Evolutionary conservation across 2,329 filamentous ascomycete genomes (phyloP), one percentile per base, ranked within the genome.

Genomic region (Fulvia fulva): DNA sequence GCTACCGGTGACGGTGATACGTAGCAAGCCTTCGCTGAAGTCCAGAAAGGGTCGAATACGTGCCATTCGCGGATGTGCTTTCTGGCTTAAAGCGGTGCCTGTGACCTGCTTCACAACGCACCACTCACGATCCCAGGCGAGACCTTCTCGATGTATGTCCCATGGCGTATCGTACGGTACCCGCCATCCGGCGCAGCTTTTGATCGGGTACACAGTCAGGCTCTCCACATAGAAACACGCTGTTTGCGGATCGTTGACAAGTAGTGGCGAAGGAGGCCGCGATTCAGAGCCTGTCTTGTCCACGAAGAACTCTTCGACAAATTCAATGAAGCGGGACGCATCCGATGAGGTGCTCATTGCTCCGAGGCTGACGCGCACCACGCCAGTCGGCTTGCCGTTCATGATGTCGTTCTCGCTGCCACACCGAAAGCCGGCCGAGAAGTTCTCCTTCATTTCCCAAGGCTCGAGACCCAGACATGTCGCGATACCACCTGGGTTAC

Each of bases 61-160:
- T 12, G 90, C 88, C 93, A 99, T 97, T 32, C 81, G 84, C 2
- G 92, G 90, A 70, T 94, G 87, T 63, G 87, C 82, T 75, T 97
- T 99, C 74, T 97, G 93, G 70, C 85, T 96, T 55, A 99, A 78
- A 5, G 88, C 91, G 66, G 87, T 86, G 0, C 90, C 89, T 1
- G 92, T 95, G 45, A 90, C 91, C 69, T 87, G 83, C 71, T 97
- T 92, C 14, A 99, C 81, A 21, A 99, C 78, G 74, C 93, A 97
- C 93, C 94, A 99, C 77, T 97, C 93, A 61, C 94, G 83, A 72
- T 99, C 94, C 91, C 93, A 97, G 8, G 87, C 88, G 2, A 99
- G 79, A 0, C 94, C 94, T 75, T 97, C 91, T 7, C 83, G 79
- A 56, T 83, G 84, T 21, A 97, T 81, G 66, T 89, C 85, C 94